Evolutionary conservation across 2,329 filamentous ascomycete genomes (phyloP).

Genomic region (Hymenoscyphus fraxineus): DNA sequence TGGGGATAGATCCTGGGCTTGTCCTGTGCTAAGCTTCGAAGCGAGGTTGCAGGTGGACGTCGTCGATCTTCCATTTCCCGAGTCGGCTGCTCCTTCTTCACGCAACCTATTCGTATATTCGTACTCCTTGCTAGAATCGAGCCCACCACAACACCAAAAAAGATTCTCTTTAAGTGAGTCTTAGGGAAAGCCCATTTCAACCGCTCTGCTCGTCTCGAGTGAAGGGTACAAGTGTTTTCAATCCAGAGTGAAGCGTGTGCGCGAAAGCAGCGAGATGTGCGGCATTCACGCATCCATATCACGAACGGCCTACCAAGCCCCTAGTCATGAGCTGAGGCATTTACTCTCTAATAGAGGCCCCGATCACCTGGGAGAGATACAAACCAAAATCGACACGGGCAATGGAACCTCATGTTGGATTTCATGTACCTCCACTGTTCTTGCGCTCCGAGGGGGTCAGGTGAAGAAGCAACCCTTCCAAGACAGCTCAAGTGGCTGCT

Average conservation of each 20-base stretch:
- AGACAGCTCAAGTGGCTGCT: conserved; percentile 52
- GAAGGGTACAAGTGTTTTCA: too few species aligned
- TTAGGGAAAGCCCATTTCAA: neutral
- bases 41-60: conserved; percentile 6
- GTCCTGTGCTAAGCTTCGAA: conserved; percentile 6
- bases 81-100: neutral
- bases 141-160: neutral
- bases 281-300: conserved; percentile 56
- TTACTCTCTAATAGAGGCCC: conserved; percentile 55
- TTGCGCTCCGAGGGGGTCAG: conserved; percentile 69
- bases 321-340: conserved; percentile 39
- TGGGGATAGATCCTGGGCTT: neutral
- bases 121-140: neutral
- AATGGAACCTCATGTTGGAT: conserved; percentile 42
- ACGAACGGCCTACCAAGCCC: conserved; percentile 29
- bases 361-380: conserved; percentile 50
- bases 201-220: neutral
- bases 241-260: neutral
- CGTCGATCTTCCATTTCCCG: neutral
- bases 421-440: conserved; percentile 75
- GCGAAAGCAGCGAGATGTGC: conserved; percentile 46
- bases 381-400: conserved; percentile 31
- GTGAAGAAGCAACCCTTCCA: conserved; percentile 71
- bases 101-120: too few species aligned
- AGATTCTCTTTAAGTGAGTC: neutral